Evolutionary conservation across 2,329 filamentous ascomycete genomes (phyloP).

Genomic region (Trichoderma sp.): DNA sequence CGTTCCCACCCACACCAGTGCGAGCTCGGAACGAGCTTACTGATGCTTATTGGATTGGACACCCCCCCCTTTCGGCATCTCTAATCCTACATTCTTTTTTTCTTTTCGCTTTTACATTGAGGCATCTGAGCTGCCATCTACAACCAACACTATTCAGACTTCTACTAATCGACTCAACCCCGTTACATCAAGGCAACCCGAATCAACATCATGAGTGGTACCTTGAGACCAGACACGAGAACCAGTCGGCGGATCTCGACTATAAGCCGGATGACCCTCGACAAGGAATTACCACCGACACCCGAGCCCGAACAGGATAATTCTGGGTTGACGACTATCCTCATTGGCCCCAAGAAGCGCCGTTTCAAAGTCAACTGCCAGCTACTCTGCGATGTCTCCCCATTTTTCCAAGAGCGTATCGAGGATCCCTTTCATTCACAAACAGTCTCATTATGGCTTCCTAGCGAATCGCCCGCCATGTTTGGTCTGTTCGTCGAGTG

Average conservation of each 20-base stretch:
- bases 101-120: not conserved
- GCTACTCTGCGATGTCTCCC: conserved; percentile 46
- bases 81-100: not conserved
- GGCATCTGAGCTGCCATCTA: not conserved
- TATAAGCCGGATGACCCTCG: conserved; percentile 13
- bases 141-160: not conserved
- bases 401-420: conserved; percentile 49
- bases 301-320: conserved; percentile 19
- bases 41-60: not conserved
- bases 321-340: conserved; percentile 35
- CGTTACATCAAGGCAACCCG: not conserved
- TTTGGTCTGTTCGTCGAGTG: conserved; percentile 54
- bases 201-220: not conserved
- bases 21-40: conserved; percentile 1
- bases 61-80: not conserved
- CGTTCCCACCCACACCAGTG: conserved; percentile 11
- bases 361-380: conserved; percentile 45
- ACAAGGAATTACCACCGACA: conserved; percentile 27
- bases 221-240: not conserved
- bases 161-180: not conserved
- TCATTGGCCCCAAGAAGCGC: conserved; percentile 43
- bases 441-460: conserved; percentile 40
- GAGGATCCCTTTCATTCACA: conserved; percentile 33
- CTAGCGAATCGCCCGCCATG: conserved; percentile 50
- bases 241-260: conserved; percentile 4